Conservation (phyloP, 192 early-diverging fungal genomes). For the Rhizoclosmatium sp. region DNA sequence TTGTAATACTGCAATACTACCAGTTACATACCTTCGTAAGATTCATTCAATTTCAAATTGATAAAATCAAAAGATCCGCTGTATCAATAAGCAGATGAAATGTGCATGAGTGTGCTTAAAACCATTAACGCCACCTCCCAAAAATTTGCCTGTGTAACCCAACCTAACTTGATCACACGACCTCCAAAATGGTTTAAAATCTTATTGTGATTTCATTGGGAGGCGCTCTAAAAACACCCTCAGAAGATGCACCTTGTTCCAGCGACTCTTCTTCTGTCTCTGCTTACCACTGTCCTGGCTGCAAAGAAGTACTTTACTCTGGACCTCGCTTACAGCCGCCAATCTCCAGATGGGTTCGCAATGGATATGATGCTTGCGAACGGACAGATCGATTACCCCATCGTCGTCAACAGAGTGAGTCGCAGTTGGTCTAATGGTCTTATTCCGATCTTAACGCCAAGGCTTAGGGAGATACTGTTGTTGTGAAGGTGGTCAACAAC, state of each 20-base stretch:
- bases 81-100: too few relatives aligned
- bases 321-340: slow-evolving; percentile 15
- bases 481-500: slow-evolving; percentile 38
- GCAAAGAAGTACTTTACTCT: neutral
- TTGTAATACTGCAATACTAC: too few relatives aligned
- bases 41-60: too few relatives aligned
- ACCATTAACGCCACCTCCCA: neutral
- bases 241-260: neutral
- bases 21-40: too few relatives aligned
- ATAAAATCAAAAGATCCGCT: too few relatives aligned
- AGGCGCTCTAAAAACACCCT: neutral
- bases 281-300: neutral
- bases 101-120: neutral
- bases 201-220: neutral
- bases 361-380: slow-evolving; percentile 31
- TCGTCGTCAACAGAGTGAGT: slow-evolving; percentile 10
- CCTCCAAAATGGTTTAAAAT: neutral
- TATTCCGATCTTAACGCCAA: neutral
- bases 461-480: slow-evolving; percentile 14
- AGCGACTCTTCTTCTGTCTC: neutral
- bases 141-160: neutral
- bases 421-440: neutral
- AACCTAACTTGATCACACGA: neutral
- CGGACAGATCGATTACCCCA: slow-evolving; percentile 22
- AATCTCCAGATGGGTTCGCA: slow-evolving; percentile 15